phyloP scores from a whole-genome alignment of 129 eudicot genomes.

The Saposhnikovia divaricata region DNA sequence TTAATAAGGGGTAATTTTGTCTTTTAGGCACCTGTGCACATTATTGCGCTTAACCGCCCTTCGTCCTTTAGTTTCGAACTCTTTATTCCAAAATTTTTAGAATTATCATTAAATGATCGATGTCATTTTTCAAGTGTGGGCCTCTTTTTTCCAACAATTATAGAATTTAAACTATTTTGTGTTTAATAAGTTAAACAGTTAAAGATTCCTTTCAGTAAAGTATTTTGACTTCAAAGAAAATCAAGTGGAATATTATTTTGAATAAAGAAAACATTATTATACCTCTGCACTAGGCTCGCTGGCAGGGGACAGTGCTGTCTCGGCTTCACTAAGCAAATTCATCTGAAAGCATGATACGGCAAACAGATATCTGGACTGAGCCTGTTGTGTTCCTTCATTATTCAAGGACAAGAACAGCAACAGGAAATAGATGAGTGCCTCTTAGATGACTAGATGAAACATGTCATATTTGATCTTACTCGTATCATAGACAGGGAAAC shows the following conservation, averaged over 20 bases:
- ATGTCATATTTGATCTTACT: background rate
- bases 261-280: conserved; percentile 10
- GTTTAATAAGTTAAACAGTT: background rate
- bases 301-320: conserved; percentile 67
- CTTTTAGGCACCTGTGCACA: too few relatives aligned
- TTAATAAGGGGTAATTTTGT: too few relatives aligned
- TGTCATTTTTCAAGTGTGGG: background rate
- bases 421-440: conserved; percentile 17
- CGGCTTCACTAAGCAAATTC: conserved; percentile 96
- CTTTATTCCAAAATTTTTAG: too few relatives aligned
- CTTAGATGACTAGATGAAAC: background rate
- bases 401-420: conserved; percentile 11
- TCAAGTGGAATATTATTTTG: background rate
- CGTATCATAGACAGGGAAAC: background rate
- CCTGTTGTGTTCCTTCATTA: conserved; percentile 68
- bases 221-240: background rate
- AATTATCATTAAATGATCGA: background rate
- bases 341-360: conserved; percentile 95
- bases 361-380: conserved; percentile 96
- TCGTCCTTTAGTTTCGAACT: too few relatives aligned
- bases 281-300: conserved; percentile 85
- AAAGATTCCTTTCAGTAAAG: background rate
- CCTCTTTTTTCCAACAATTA: background rate
- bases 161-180: background rate
- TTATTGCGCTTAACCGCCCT: too few relatives aligned